Conservation (phyloP, 257 asterid species). For the Pogostemon cablin region DNA sequence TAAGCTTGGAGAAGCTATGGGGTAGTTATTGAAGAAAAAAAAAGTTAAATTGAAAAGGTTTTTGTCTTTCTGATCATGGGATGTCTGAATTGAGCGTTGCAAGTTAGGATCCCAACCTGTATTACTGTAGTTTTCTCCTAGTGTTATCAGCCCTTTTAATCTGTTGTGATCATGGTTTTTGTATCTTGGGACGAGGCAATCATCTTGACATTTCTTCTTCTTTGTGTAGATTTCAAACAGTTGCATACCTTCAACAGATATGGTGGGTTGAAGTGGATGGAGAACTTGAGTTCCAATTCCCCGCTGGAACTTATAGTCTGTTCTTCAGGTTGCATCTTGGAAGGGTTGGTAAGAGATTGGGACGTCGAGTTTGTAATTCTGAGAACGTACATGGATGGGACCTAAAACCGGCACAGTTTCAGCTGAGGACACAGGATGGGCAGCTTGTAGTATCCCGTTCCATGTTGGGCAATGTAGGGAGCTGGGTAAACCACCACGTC, state of each 20-base stretch:
- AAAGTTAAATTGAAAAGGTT: neutral
- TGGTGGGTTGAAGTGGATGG: slow-evolving; percentile 92
- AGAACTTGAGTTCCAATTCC: slow-evolving; percentile 68
- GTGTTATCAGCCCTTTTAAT: neutral
- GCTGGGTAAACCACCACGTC: slow-evolving; percentile 68
- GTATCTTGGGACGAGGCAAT: neutral
- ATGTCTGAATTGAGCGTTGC: neutral
- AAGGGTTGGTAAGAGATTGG: slow-evolving; percentile 45
- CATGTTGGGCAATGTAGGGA: slow-evolving; percentile 55
- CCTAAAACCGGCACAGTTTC: slow-evolving; percentile 61
- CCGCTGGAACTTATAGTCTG: slow-evolving; percentile 64
- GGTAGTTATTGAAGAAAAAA: neutral
- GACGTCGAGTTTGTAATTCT: slow-evolving; percentile 30
- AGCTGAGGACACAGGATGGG: slow-evolving; percentile 60
- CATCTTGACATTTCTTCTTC: neutral
- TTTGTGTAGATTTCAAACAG: slow-evolving; percentile 55
- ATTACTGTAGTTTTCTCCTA: neutral
- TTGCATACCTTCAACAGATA: slow-evolving; percentile 81
- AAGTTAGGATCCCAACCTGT: no score
- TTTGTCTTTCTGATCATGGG: neutral
- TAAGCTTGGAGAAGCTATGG: neutral
- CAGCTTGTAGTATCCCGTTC: slow-evolving; percentile 49
- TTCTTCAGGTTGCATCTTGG: slow-evolving; percentile 79
- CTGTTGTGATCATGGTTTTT: neutral
- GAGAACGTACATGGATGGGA: slow-evolving; percentile 87